Conservation (phyloP, 148 eudicot genomes). For the Rhododendron griersonianum region DNA sequence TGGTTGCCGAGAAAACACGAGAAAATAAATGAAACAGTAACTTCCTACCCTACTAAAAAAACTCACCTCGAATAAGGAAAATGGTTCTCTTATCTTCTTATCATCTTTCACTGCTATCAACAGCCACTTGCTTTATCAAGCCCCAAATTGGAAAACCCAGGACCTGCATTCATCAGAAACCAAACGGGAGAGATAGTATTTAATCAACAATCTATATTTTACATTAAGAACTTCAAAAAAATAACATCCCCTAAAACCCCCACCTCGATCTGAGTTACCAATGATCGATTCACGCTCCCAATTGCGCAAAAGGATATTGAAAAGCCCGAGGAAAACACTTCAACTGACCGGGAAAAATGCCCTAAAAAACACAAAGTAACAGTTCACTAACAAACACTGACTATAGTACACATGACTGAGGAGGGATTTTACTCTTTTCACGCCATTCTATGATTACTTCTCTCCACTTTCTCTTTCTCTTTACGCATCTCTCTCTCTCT, state of each 20-base stretch:
- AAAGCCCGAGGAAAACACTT: neutral
- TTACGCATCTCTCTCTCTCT: neutral
- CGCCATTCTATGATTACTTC: neutral
- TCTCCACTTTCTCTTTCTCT: neutral
- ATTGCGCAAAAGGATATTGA: neutral
- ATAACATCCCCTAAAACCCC: neutral
- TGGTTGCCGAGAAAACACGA: neutral
- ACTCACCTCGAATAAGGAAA: constrained; percentile 5
- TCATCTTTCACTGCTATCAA: neutral
- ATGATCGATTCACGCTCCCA: neutral
- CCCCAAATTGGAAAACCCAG: neutral
- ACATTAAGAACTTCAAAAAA: neutral
- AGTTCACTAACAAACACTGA: neutral
- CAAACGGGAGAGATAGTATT: neutral
- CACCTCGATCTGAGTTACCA: constrained; percentile 5
- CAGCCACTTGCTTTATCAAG: neutral
- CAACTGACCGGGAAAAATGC: neutral
- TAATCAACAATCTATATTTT: neutral
- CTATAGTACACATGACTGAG: neutral
- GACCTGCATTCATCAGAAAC: neutral
- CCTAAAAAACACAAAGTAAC: neutral
- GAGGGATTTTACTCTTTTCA: neutral
- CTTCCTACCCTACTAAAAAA: neutral
- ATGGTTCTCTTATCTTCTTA: neutral
- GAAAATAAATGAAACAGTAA: neutral